Percentiles rank a stretch among this genome's conserved stretches.
phyloP scores from a whole-genome alignment of 78 protist genomes.

The Chrysochromulina parva region DNA sequence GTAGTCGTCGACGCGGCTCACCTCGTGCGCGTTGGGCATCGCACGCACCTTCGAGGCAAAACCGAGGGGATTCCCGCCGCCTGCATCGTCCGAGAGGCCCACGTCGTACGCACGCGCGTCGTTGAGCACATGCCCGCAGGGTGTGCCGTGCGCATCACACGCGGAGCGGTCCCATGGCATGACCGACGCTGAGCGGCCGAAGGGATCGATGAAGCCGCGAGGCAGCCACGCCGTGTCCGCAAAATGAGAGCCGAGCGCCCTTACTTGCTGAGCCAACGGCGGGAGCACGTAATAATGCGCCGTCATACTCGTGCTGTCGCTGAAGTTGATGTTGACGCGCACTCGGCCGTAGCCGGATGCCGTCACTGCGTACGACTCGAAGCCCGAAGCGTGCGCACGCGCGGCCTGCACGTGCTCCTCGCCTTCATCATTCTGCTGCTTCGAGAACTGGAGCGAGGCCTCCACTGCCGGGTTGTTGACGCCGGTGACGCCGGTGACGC shows the following conservation, averaged over 20 bases:
- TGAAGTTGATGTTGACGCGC: neutral
- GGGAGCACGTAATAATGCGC: neutral
- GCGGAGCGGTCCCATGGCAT: neutral
- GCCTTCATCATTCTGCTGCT: no score
- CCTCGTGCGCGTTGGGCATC: neutral
- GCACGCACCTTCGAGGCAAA: neutral
- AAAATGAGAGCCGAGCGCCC: neutral
- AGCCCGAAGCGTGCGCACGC: neutral
- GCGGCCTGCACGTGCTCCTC: no score
- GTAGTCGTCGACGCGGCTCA: neutral
- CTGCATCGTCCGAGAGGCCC: slow-evolving; percentile 8
- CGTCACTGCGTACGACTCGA: neutral
- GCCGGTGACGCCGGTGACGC: neutral
- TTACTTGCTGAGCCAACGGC: neutral
- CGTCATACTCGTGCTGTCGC: neutral
- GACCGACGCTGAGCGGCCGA: slow-evolving; percentile 3
- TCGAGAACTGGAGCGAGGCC: no score
- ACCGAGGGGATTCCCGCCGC: neutral
- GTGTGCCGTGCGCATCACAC: neutral
- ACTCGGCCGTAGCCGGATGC: neutral
- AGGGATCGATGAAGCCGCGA: neutral
- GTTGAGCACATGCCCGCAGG: neutral
- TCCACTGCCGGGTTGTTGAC: no score
- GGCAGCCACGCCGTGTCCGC: neutral
- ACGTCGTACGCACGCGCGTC: slow-evolving; percentile 29